Conservation (phyloP, 2,329 filamentous ascomycete species). For the Xylaria sp. region DNA sequence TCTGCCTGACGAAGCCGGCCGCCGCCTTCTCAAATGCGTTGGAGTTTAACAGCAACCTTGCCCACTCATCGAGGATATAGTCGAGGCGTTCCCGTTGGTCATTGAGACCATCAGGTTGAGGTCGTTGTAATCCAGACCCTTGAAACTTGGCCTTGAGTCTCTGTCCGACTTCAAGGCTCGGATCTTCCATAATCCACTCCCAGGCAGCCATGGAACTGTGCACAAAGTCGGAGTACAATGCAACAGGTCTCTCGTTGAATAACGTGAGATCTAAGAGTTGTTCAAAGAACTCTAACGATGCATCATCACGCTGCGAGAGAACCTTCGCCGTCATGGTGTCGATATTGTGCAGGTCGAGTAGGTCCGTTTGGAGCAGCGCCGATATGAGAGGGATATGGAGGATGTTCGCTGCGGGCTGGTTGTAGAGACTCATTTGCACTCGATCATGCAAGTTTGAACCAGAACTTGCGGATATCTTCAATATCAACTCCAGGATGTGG, state of each 20-base stretch:
- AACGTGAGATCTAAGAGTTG: slow-evolving; percentile 73
- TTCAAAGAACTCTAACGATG: slow-evolving; percentile 73
- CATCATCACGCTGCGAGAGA: slow-evolving; percentile 63
- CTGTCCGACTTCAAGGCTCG: slow-evolving; percentile 57
- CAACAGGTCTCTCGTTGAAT: slow-evolving; percentile 69
- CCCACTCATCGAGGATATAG: slow-evolving; percentile 96
- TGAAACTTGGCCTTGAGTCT: slow-evolving; percentile 62
- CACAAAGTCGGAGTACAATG: slow-evolving; percentile 79
- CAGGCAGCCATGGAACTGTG: slow-evolving; percentile 76
- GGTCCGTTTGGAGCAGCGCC: slow-evolving; percentile 53
- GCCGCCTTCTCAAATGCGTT: slow-evolving; percentile 67
- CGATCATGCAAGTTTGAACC: slow-evolving; percentile 50
- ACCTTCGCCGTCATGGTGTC: slow-evolving; percentile 69
- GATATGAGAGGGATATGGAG: slow-evolving; percentile 54
- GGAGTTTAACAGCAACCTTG: slow-evolving; percentile 72
- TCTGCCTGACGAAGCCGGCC: slow-evolving; percentile 74
- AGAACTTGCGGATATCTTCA: slow-evolving; percentile 47
- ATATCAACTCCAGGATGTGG: slow-evolving; percentile 55
- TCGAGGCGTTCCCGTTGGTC: slow-evolving; percentile 78
- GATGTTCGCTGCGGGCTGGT: slow-evolving; percentile 51
- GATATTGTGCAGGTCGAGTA: slow-evolving; percentile 59
- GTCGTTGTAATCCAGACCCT: slow-evolving; percentile 37
- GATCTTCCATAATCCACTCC: slow-evolving; percentile 72
- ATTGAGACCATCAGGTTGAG: slow-evolving; percentile 46
- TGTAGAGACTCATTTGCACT: slow-evolving; percentile 51